phyloP scores from a whole-genome alignment of 2,329 filamentous ascomycete species.

The Chaetomium strumarium region DNA sequence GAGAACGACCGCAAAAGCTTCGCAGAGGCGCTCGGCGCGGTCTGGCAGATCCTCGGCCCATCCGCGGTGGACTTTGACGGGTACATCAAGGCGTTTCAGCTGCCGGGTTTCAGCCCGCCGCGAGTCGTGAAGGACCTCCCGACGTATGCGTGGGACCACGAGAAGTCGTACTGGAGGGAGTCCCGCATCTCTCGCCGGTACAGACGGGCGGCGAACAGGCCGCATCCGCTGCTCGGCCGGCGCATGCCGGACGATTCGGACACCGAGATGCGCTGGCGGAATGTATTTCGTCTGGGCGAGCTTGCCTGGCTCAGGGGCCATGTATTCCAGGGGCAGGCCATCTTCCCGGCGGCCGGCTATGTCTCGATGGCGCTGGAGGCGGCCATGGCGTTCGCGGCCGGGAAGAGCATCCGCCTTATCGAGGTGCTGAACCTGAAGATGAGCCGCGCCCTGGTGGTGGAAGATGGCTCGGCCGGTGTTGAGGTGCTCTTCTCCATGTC shows the following conservation, averaged over 20 bases:
- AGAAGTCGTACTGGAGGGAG: neutral
- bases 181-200: neutral
- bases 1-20: too few relatives aligned
- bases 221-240: neutral
- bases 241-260: neutral
- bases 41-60: slow-evolving; percentile 10
- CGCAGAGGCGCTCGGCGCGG: neutral
- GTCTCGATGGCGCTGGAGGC: slow-evolving; percentile 41
- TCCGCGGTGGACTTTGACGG: slow-evolving; percentile 7
- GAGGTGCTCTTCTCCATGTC: neutral
- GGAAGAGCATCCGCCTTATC: neutral
- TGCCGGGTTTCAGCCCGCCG: neutral
- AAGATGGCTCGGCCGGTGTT: neutral
- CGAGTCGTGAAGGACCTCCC: neutral
- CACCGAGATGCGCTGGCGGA: slow-evolving; percentile 13
- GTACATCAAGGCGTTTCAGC: neutral
- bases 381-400: slow-evolving; percentile 12
- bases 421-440: neutral
- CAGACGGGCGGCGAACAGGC: neutral
- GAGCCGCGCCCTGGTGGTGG: neutral
- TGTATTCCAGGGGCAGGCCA: slow-evolving; percentile 29
- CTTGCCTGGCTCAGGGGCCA: slow-evolving; percentile 36
- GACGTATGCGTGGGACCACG: neutral
- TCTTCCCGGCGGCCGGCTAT: slow-evolving; percentile 43
- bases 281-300: slow-evolving; percentile 12